Percentiles rank a stretch among this genome's conserved stretches.
Evolutionary conservation across 2,329 filamentous ascomycete genomes (phyloP).

Genomic region (Immersiporthe knoxdaviesiana): DNA sequence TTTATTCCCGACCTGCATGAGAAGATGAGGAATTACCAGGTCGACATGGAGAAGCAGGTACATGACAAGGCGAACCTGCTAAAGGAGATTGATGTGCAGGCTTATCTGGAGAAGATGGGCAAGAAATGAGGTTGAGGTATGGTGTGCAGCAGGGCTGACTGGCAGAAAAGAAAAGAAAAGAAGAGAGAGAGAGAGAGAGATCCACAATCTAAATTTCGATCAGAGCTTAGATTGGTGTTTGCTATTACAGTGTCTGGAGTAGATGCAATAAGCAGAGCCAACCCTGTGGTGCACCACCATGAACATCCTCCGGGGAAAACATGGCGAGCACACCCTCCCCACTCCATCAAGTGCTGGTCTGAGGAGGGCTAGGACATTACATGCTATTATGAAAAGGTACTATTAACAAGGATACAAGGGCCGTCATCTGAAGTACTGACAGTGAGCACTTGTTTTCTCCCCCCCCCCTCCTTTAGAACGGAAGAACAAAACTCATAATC

Average conservation of each 20-base stretch:
- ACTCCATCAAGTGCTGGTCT: not conserved
- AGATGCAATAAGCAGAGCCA: too few relatives aligned
- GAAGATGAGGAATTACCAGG: slow-evolving; percentile 64
- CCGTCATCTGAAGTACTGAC: not conserved
- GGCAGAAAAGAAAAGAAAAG: too few relatives aligned
- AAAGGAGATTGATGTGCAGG: slow-evolving; percentile 57
- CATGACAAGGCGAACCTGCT: slow-evolving; percentile 63
- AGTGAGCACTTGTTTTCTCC: not conserved
- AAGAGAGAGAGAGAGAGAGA: too few relatives aligned
- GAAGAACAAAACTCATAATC: not conserved
- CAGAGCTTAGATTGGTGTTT: too few relatives aligned
- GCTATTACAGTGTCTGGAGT: too few relatives aligned
- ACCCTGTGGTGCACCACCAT: too few relatives aligned
- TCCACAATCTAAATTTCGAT: too few relatives aligned
- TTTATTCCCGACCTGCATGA: slow-evolving; percentile 58
- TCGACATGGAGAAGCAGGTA: slow-evolving; percentile 66
- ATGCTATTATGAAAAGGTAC: not conserved
- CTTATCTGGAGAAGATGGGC: slow-evolving; percentile 51
- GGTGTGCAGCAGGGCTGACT: too few relatives aligned
- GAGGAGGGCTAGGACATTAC: not conserved
- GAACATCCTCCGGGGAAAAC: slow-evolving; percentile 1
- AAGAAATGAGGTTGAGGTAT: slow-evolving; percentile 33
- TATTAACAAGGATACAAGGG: not conserved
- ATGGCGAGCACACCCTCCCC: not conserved
- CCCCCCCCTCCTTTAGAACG: too few relatives aligned